Evolutionary conservation across 2,329 filamentous ascomycete species (phyloP).

Genomic region (Aciculosporium take): DNA sequence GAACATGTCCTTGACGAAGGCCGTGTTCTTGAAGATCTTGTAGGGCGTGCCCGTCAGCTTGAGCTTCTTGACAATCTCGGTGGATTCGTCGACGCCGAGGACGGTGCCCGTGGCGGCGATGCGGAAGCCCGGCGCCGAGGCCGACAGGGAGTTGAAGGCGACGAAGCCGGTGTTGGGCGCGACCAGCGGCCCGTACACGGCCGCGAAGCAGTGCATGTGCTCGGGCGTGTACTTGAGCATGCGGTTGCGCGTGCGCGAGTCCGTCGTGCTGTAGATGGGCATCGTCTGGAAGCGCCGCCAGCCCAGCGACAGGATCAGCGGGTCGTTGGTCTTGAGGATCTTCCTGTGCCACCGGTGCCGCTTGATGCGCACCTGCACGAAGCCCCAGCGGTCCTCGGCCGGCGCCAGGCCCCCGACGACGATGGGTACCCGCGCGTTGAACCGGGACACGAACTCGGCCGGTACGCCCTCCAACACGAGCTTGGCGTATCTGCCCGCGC

Average conservation of each 20-base stretch:
- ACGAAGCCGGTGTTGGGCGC: conserved; percentile 94
- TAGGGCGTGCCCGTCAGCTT: conserved; percentile 88
- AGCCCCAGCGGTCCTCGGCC: conserved; percentile 92
- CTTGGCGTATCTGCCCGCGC: conserved; percentile 83
- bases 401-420: conserved; percentile 83
- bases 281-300: conserved; percentile 91
- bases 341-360: conserved; percentile 98
- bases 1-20: conserved; percentile 99
- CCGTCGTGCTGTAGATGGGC: conserved; percentile 88
- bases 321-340: conserved; percentile 96
- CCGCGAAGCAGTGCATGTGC: conserved; percentile 97
- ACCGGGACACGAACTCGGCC: conserved; percentile 73
- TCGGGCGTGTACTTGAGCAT: conserved; percentile 99
- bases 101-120: conserved; percentile 91
- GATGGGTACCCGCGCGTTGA: conserved; percentile 69
- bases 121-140: conserved; percentile 76
- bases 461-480: conserved; percentile 82
- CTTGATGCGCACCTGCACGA: conserved; percentile 92
- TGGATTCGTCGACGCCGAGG: conserved; percentile 83
- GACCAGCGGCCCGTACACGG: conserved; percentile 87
- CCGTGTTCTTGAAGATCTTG: conserved; percentile 99
- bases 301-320: conserved; percentile 88
- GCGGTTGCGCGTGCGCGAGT: conserved; percentile 82
- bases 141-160: conserved; percentile 78
- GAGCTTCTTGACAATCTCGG: conserved; percentile 98